Conservation (phyloP, 257 asterid genomes). For the Salvia hispanica region DNA sequence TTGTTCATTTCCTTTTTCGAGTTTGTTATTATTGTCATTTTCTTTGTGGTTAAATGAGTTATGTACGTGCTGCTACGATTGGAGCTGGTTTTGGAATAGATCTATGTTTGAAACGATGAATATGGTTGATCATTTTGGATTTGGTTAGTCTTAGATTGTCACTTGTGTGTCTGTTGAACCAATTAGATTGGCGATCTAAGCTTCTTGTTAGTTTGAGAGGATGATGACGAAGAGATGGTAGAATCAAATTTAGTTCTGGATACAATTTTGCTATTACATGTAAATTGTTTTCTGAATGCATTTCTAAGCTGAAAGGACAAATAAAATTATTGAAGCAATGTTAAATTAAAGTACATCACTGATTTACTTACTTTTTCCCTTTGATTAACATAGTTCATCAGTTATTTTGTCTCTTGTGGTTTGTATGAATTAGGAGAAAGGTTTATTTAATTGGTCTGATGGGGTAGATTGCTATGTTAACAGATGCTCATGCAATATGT, state of each 20-base stretch:
- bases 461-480: not conserved
- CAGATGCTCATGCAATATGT: not conserved
- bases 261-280: not conserved
- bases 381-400: not conserved
- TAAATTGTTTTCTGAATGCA: not conserved
- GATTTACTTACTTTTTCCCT: not conserved
- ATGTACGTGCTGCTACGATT: constrained; percentile 11
- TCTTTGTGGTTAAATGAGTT: constrained; percentile 20
- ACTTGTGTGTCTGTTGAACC: not conserved
- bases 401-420: not conserved
- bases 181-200: constrained; percentile 4
- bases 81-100: constrained; percentile 15
- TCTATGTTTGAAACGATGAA: constrained; percentile 25
- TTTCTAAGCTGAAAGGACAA: not conserved
- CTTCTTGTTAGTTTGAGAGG: constrained; percentile 19
- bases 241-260: not conserved
- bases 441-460: not conserved
- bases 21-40: not conserved
- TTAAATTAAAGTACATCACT: not conserved
- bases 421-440: not conserved
- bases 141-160: not conserved
- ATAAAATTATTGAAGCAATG: not conserved
- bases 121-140: constrained; percentile 15
- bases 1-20: not conserved
- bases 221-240: constrained; percentile 3